Evolutionary conservation across 768 basidiomycete species (phyloP), one percentile per base, ranked within the genome.

Genomic region (Leccinum rimulosum): DNA sequence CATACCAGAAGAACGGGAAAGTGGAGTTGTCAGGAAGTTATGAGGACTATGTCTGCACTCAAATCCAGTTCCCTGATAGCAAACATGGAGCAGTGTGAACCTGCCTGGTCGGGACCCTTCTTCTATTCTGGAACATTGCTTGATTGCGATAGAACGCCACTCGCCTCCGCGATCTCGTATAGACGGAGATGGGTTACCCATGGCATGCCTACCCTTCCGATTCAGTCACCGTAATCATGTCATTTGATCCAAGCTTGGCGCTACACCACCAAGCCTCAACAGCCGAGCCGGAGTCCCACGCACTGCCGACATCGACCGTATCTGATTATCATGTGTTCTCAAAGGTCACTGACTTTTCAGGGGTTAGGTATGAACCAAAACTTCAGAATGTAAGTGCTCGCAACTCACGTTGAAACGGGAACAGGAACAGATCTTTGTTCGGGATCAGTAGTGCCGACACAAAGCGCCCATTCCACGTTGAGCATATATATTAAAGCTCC

Each of bases 271-370:
- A 28, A 52, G 56, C 53, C 31, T 40, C 45, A 48, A 50, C 54
- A 68, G 38, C 60, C 64, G 65, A 69, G 55, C 56, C 62, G 49
- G 59, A 45, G 43, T 68, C 63, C 55, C 58, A 69, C 68, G 62
- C 36, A 50, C 31, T 67, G 68, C 67, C 62, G 62, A 63, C 54
- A 64, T 55, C 6, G 40, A 36, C 31, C 10, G 25, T 47, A 15
- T 38, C 14, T 36, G 14, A 35, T 35, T 8, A 31, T 56, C 10
- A 15, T 15, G 15, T 15, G 25, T n/a, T 31, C 30, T 31, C 38
- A 25, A 55, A 19, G 27, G 11, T 62, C 33, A 35, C 19, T 28
- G 28, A 19, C 50, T 7, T 15, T 47, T 58, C 35, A 64, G 50
- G 55, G 56, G 49, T 9, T 43, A 47, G 8, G 27, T 33, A 49